A percentile compares a stretch with the other conserved stretches of the same genome.
Evolutionary conservation across 257 asterid genomes (phyloP).

Genomic region (Nemophila menziesii): DNA sequence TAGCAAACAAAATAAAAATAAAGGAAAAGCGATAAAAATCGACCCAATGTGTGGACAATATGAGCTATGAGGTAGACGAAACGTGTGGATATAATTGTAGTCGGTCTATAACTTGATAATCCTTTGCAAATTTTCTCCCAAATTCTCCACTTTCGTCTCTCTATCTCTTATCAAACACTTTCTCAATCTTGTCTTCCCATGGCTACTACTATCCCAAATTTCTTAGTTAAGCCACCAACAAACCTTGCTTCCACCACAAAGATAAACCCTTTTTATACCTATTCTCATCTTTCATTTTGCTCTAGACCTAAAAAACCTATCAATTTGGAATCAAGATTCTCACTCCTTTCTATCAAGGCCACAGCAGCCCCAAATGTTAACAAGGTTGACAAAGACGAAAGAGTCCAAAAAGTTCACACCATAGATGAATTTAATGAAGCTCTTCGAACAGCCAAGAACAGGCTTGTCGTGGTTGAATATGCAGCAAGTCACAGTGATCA

Average conservation of each 20-base stretch:
- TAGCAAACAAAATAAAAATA: neutral
- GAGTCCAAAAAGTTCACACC: slow-evolving; percentile 54
- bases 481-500: slow-evolving; percentile 42
- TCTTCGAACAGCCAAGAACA: slow-evolving; percentile 46
- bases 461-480: slow-evolving; percentile 77
- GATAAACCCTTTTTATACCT: slow-evolving; percentile 15
- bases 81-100: slow-evolving; percentile 17
- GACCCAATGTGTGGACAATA: slow-evolving; percentile 9
- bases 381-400: slow-evolving; percentile 28
- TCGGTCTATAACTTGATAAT: neutral
- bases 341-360: slow-evolving; percentile 23
- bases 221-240: slow-evolving; percentile 42
- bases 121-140: neutral
- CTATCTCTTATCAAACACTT: slow-evolving; percentile 1
- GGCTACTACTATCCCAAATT: slow-evolving; percentile 58
- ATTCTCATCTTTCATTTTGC: slow-evolving; percentile 13
- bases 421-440: slow-evolving; percentile 64
- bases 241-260: slow-evolving; percentile 36
- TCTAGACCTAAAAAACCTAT: slow-evolving; percentile 12
- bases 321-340: slow-evolving; percentile 6
- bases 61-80: slow-evolving; percentile 6
- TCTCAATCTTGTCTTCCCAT: slow-evolving; percentile 9
- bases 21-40: slow-evolving; percentile 2
- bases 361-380: slow-evolving; percentile 41
- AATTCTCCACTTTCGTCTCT: neutral